phyloP scores from a whole-genome alignment of 768 basidiomycete species.

The Kondoa malvinella region DNA sequence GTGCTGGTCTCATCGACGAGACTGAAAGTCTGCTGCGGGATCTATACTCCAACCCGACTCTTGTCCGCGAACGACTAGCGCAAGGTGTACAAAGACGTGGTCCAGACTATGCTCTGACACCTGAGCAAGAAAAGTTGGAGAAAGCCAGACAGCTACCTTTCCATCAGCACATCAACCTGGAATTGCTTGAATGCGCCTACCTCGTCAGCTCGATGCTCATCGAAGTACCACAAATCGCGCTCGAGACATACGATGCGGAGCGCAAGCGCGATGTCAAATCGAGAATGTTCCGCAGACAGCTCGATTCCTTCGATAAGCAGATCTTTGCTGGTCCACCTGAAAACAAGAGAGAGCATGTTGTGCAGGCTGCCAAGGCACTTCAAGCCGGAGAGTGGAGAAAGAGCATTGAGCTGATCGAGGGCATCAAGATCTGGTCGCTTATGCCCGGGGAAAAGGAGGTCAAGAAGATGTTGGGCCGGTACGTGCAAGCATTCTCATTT shows the following conservation, averaged over 20 bases:
- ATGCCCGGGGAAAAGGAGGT: conserved; percentile 77
- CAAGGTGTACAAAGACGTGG: conserved; percentile 65
- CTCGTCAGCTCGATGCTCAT: conserved; percentile 96
- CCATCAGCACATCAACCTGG: conserved; percentile 99
- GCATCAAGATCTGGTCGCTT: conserved; percentile 94
- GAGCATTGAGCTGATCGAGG: conserved; percentile 77
- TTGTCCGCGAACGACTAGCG: conserved; percentile 84
- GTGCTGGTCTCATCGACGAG: conserved; percentile 83
- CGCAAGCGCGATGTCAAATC: conserved; percentile 79
- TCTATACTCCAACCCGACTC: conserved; percentile 81
- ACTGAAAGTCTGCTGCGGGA: conserved; percentile 82
- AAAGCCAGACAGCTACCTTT: conserved; percentile 90
- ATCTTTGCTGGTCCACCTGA: conserved; percentile 69
- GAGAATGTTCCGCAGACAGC: conserved; percentile 84
- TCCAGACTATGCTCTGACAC: conserved; percentile 58
- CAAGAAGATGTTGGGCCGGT: conserved; percentile 91
- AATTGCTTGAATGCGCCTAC: conserved; percentile 91
- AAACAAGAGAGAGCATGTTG: conserved; percentile 94
- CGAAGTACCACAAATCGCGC: conserved; percentile 80
- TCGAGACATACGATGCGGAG: conserved; percentile 58
- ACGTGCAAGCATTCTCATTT: conserved; percentile 25
- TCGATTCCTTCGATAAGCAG: conserved; percentile 94
- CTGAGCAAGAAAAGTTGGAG: conserved; percentile 94
- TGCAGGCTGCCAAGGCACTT: conserved; percentile 93
- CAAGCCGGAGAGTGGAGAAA: conserved; percentile 96